Evolutionary conservation across 1,139 yeast genomes (phyloP), one percentile per base, ranked within the genome.

Genomic region (Hyphopichia wangnamkhiaoensis): DNA sequence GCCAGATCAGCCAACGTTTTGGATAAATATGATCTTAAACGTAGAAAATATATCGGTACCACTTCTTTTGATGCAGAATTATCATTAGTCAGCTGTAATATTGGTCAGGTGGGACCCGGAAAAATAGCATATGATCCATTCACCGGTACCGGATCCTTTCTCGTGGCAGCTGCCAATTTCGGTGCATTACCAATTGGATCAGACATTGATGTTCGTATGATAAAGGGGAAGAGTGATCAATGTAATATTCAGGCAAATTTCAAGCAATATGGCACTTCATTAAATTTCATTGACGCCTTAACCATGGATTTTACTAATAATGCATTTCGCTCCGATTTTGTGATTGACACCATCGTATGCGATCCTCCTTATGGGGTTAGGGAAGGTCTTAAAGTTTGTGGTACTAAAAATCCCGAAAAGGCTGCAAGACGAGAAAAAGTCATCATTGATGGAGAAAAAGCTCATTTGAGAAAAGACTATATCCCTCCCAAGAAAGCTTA

Each of bases 351-450:
- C 1, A 90, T 93, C 12, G 79, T 93, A 2, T 91, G 97, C 57
- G 99, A 93, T 61, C 98, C 98, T 1, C 99, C 99, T 0, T 93
- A 93, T 59, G 99, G 98, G 2, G 95, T 93, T 1, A 74, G 99
- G 52, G 99, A 94, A 59, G 96, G 98, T 1, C 76, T 94, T 35
- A 88, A 89, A 56, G 96, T 91, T 0, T 79, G 95, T 42, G 98
- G 99, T 2, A 87, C 95, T 2, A 81, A 77, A 47, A 76, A 87
- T 51, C 78, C 74, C 17, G 71, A 64, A 36, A 69, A 68, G 47
- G 76, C 76, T 4, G 65, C 61, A 1, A 95, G 93, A 0, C 77
- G 87, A 50, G 95, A 87, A 54, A 67, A 79, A 37, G 71, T 84
- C 3, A 68, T 82, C 9, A 82, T 87, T 13, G 84, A 86, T 43